Percentiles rank a stretch among this genome's conserved stretches.
Conservation (phyloP, 1,284 basidiomycete species). For the Afroboletus lepidellus region DNA sequence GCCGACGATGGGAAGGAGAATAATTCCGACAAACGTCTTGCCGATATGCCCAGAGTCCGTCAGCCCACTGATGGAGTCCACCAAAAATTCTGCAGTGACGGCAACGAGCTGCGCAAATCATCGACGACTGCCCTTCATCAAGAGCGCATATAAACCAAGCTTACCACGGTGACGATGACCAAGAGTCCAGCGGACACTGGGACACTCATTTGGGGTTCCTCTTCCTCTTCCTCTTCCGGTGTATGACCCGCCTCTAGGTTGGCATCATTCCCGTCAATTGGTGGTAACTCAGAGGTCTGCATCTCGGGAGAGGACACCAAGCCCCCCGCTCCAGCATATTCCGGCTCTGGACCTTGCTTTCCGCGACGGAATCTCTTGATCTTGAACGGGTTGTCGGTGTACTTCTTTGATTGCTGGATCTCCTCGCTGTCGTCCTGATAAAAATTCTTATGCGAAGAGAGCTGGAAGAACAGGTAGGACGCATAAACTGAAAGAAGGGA, state of each 20-base stretch:
- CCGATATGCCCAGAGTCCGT: constrained; percentile 53
- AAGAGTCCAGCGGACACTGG: constrained; percentile 54
- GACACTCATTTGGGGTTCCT: constrained; percentile 61
- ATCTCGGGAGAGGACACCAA: constrained; percentile 17
- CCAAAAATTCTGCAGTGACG: constrained; percentile 80
- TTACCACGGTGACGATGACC: constrained; percentile 61
- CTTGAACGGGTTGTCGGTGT: constrained; percentile 33
- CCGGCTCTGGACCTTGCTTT: constrained; percentile 3
- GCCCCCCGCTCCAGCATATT: neutral
- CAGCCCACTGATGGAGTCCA: constrained; percentile 72
- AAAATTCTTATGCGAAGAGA: constrained; percentile 78
- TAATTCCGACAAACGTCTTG: constrained; percentile 81
- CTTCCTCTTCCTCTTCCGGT: constrained; percentile 39
- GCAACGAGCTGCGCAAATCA: constrained; percentile 48
- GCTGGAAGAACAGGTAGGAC: constrained; percentile 80
- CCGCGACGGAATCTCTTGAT: constrained; percentile 15
- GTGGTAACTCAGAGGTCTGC: neutral
- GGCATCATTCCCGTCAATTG: neutral
- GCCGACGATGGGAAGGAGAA: constrained; percentile 83
- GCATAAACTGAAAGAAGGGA: constrained; percentile 52
- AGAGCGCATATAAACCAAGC: constrained; percentile 20
- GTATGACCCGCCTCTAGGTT: constrained; percentile 16
- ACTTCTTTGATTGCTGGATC: constrained; percentile 20
- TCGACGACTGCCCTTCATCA: neutral
- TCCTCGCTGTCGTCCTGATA: constrained; percentile 56